These are phyloP conservation scores for Rhizophagus clarus DNA, from an alignment of 192 early-diverging fungal genomes.

Conservation along the genomic window DNA sequence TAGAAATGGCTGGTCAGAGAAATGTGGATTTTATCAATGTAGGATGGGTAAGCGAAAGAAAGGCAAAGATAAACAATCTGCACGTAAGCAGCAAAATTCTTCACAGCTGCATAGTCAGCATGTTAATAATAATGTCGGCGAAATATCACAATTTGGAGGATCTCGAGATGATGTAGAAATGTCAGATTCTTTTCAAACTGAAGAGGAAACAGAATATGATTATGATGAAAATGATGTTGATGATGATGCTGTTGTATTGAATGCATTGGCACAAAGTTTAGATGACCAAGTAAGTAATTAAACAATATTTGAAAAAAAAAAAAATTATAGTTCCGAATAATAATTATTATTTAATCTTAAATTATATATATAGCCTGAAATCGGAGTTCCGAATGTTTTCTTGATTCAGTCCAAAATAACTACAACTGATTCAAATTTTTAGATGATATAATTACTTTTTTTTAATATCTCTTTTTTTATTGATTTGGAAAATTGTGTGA, in stretches of 20 bases:
- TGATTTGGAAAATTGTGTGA: no score
- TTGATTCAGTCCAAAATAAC: constrained; percentile 49
- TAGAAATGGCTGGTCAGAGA: constrained; percentile 56
- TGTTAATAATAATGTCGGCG: not conserved
- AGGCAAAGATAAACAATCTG: not conserved
- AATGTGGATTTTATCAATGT: constrained; percentile 68
- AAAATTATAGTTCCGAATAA: not conserved
- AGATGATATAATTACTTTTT: not conserved
- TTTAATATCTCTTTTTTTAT: not conserved
- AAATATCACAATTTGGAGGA: not conserved
- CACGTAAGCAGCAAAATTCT: not conserved
- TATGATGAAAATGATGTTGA: not conserved
- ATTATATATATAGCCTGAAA: constrained; percentile 50
- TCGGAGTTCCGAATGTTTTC: constrained; percentile 64
- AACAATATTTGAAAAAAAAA: not conserved
- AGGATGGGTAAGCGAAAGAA: constrained; percentile 21
- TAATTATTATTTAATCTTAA: not conserved
- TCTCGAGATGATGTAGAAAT: constrained; percentile 15
- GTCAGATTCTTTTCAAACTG: constrained; percentile 4
- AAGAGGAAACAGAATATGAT: constrained; percentile 20
- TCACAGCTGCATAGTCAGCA: not conserved
- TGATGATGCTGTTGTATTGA: not conserved
- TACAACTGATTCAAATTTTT: not conserved
- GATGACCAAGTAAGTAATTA: constrained; percentile 19
- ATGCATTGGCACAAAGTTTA: constrained; percentile 18